Conservation (phyloP, 1,284 basidiomycete species). For the Exobasidium rhododendri region DNA sequence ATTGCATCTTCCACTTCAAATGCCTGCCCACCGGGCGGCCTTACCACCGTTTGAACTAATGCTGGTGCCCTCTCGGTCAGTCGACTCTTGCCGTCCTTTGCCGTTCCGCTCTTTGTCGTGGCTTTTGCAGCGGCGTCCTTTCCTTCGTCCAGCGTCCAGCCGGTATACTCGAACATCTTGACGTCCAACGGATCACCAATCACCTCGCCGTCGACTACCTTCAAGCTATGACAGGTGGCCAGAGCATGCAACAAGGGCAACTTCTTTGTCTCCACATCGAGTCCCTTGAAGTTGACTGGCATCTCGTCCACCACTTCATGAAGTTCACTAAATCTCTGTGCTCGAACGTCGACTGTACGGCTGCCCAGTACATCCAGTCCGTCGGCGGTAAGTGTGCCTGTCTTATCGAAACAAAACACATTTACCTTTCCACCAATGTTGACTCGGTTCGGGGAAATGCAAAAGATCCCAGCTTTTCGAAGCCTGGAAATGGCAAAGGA, state of each 20-base stretch:
- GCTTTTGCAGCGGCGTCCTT: conserved; percentile 40
- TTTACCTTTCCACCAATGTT: conserved; percentile 97
- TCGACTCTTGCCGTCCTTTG: conserved; percentile 48
- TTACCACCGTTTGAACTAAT: conserved; percentile 91
- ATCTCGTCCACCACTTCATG: conserved; percentile 82
- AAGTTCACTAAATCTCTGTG: conserved; percentile 81
- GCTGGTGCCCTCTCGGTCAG: conserved; percentile 73
- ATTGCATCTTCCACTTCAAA: conserved; percentile 91
- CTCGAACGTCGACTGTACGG: conserved; percentile 47
- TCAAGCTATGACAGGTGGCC: conserved; percentile 92
- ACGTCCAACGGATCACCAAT: conserved; percentile 95
- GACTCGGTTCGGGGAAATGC: conserved; percentile 92
- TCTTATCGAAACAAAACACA: conserved; percentile 99
- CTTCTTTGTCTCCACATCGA: conserved; percentile 61
- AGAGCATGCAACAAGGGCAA: conserved; percentile 86
- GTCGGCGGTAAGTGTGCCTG: conserved; percentile 96
- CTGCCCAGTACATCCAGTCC: conserved; percentile 82
- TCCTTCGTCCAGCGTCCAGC: conserved; percentile 91
- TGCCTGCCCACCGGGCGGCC: conserved; percentile 83
- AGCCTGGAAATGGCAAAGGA: conserved; percentile 89
- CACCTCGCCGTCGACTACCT: conserved; percentile 80
- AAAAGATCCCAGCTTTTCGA: conserved; percentile 85
- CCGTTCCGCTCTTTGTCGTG: conserved; percentile 42
- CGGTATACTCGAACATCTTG: conserved; percentile 84
- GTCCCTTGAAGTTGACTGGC: conserved; percentile 60